These are phyloP conservation scores for Dactylellina sp. DNA, from an alignment of 2,329 filamentous ascomycete species.

Conservation along the genomic window DNA sequence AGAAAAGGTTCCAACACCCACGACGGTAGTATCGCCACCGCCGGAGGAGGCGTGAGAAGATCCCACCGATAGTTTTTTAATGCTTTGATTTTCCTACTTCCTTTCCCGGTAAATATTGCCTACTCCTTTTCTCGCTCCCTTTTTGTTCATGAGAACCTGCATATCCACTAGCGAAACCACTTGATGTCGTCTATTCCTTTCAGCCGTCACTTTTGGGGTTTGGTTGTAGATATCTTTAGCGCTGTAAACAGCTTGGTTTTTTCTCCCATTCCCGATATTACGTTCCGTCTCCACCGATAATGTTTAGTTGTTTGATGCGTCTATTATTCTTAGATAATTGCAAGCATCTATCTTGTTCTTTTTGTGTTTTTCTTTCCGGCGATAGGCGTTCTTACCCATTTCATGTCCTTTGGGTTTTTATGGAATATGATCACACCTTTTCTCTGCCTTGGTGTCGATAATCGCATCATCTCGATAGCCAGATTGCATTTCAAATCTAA, in stretches of 20 bases:
- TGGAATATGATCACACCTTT: slow-evolving; percentile 3
- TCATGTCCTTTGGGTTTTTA: slow-evolving; percentile 9
- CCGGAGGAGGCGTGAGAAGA: slow-evolving; percentile 49
- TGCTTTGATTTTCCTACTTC: slow-evolving; percentile 58
- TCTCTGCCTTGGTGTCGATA: slow-evolving; percentile 16
- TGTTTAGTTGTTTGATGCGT: slow-evolving; percentile 9
- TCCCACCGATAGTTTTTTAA: slow-evolving; percentile 36
- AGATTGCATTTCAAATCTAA: slow-evolving; percentile 34
- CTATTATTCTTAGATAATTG: slow-evolving; percentile 8
- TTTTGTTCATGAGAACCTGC: slow-evolving; percentile 31
- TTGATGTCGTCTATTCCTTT: slow-evolving; percentile 13
- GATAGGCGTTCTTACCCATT: slow-evolving; percentile 23
- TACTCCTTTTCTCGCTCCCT: slow-evolving; percentile 46
- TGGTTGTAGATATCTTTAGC: slow-evolving; percentile 57
- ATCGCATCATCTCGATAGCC: slow-evolving; percentile 22
- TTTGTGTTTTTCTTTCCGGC: slow-evolving; percentile 21
- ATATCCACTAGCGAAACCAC: slow-evolving; percentile 32
- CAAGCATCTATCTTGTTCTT: slow-evolving; percentile 4
- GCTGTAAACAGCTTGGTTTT: slow-evolving; percentile 6
- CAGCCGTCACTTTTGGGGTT: slow-evolving; percentile 52
- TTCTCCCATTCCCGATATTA: neutral
- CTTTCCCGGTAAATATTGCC: slow-evolving; percentile 58
- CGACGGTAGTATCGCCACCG: slow-evolving; percentile 56
- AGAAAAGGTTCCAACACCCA: slow-evolving; percentile 51
- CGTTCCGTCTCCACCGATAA: neutral